A percentile compares a stretch with the other conserved stretches of the same genome.
Conservation (phyloP, 176 grass and related monocot genomes). For the Tillandsia fasciculata region DNA sequence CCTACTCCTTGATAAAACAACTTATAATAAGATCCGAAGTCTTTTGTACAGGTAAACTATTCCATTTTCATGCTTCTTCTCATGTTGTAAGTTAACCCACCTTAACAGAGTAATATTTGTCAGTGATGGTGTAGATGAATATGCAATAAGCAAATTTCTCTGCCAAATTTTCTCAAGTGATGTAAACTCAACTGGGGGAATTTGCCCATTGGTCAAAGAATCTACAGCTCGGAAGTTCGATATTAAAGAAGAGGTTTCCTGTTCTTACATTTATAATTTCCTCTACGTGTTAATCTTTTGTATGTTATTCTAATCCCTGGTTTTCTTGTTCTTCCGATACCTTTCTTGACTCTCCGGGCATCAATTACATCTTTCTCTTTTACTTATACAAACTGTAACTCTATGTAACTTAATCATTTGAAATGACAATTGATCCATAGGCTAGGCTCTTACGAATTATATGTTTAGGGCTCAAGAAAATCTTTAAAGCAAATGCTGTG, state of each 20-base stretch:
- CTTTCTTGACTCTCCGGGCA: neutral
- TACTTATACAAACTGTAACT: neutral
- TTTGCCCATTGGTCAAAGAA: constrained; percentile 73
- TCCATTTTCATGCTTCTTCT: neutral
- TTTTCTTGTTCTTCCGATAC: neutral
- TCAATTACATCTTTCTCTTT: neutral
- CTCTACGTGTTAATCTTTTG: neutral
- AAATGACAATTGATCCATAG: neutral
- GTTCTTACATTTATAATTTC: constrained; percentile 15
- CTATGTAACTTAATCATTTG: constrained; percentile 1
- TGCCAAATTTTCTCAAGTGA: constrained; percentile 58
- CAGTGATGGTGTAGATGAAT: constrained; percentile 86
- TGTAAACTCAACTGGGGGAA: constrained; percentile 32
- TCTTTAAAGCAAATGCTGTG: constrained; percentile 1
- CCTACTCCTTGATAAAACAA: constrained; percentile 70
- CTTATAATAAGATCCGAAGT: constrained; percentile 80
- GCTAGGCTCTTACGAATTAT: neutral
- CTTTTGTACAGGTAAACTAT: constrained; percentile 56
- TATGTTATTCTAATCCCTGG: neutral
- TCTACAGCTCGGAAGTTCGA: constrained; percentile 67
- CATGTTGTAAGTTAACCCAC: neutral
- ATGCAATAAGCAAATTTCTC: constrained; percentile 82
- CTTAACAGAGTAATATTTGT: constrained; percentile 12
- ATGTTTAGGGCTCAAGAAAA: neutral
- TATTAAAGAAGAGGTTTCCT: constrained; percentile 85